phyloP scores from a whole-genome alignment of 1,284 basidiomycete genomes.

The Wallemia hederae region DNA sequence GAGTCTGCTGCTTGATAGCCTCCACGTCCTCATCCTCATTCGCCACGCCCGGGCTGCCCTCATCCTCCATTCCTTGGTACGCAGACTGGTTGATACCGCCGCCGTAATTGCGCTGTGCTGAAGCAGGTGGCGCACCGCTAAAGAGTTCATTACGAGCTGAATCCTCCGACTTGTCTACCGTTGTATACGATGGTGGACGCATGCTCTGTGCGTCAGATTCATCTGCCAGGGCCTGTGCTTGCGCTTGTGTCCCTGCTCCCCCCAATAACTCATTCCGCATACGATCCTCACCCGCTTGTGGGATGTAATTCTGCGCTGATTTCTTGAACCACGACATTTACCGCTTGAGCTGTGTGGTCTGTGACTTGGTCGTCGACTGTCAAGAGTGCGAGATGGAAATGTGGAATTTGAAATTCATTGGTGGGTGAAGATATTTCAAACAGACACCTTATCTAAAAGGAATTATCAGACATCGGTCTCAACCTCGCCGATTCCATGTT shows the following conservation, averaged over 20 bases:
- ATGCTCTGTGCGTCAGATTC: background rate
- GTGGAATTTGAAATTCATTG: background rate
- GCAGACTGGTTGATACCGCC: background rate
- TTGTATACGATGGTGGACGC: background rate
- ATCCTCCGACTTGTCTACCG: background rate
- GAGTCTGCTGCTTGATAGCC: constrained; percentile 78
- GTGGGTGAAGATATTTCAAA: too few species aligned
- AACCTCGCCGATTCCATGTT: constrained; percentile 22
- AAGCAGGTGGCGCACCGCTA: background rate
- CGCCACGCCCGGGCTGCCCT: constrained; percentile 22
- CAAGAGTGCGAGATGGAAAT: background rate
- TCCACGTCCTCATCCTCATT: constrained; percentile 90
- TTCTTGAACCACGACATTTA: background rate
- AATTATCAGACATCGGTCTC: constrained; percentile 20
- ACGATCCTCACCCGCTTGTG: background rate
- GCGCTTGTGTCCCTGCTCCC: background rate
- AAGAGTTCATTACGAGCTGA: background rate
- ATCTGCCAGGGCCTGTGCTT: background rate
- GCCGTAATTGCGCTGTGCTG: background rate
- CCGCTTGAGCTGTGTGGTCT: too few species aligned
- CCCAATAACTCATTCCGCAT: background rate
- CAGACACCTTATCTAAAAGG: too few species aligned
- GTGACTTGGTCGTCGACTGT: background rate
- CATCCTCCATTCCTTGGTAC: constrained; percentile 10
- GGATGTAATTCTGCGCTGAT: background rate